Evolutionary conservation across 2,329 filamentous ascomycete genomes (phyloP).

Genomic region (Colletotrichum lupini): DNA sequence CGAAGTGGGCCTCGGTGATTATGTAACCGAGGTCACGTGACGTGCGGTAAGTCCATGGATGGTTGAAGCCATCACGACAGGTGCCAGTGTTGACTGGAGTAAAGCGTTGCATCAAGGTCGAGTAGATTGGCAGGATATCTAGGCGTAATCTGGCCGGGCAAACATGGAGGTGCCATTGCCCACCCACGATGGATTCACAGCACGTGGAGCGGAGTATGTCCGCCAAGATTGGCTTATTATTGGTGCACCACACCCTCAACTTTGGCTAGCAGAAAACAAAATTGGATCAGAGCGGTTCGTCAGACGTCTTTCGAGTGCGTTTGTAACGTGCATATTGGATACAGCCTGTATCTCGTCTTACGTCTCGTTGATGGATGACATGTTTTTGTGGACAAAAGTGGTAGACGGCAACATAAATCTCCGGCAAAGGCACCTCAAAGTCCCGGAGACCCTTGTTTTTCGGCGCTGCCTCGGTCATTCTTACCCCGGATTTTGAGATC

Average conservation of each 20-base stretch:
- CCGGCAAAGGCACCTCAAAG: background rate
- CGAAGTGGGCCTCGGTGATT: too few species aligned
- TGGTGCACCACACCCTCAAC: background rate
- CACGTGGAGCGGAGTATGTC: background rate
- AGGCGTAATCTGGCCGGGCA: background rate
- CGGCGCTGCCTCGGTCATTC: conserved; percentile 20
- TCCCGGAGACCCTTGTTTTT: conserved; percentile 11
- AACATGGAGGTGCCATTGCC: background rate
- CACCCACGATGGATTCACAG: background rate
- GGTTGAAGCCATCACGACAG: too few species aligned
- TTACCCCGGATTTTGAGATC: conserved; percentile 26
- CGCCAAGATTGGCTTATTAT: background rate
- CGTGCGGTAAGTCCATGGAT: too few species aligned
- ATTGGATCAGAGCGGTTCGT: too few species aligned
- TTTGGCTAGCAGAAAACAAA: background rate
- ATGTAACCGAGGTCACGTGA: too few species aligned
- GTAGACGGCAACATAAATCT: conserved; percentile 7
- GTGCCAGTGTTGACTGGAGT: background rate
- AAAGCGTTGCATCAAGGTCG: background rate
- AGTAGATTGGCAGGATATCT: background rate
- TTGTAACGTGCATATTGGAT: background rate
- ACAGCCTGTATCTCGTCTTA: background rate
- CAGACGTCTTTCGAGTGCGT: background rate
- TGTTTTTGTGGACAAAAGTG: background rate
- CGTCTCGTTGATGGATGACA: background rate